Evolutionary conservation across 2,329 filamentous ascomycete genomes (phyloP).

Genomic region (Venturia carpophila): DNA sequence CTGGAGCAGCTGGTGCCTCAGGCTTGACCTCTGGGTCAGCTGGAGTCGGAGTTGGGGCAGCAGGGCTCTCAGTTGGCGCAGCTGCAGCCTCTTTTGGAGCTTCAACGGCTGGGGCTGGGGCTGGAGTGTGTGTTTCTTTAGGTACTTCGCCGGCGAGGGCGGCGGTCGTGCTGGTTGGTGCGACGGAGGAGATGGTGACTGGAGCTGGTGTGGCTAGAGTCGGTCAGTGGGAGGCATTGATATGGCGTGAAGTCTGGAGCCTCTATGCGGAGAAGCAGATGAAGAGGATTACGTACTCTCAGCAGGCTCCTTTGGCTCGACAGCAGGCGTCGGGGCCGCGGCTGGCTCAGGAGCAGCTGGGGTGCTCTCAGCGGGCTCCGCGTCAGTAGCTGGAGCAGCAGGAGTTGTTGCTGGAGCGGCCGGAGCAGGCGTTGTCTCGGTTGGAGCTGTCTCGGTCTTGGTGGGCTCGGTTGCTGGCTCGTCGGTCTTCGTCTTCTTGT

Average conservation of each 20-base stretch:
- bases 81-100: background rate
- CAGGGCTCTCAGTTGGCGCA: constrained; percentile 12
- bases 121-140: background rate
- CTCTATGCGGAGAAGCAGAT: background rate
- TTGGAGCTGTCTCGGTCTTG: constrained; percentile 13
- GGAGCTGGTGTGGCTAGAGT: constrained; percentile 2
- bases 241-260: background rate
- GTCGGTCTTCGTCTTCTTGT: constrained; percentile 14
- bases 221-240: background rate
- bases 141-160: background rate
- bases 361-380: constrained; percentile 9
- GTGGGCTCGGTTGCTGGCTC: constrained; percentile 13
- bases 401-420: constrained; percentile 11
- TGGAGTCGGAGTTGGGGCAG: constrained; percentile 4
- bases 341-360: constrained; percentile 6
- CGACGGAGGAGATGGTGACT: background rate
- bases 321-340: background rate
- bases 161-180: background rate
- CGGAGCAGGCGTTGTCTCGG: constrained; percentile 10
- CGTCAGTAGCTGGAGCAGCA: constrained; percentile 6
- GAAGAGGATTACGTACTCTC: constrained; percentile 5
- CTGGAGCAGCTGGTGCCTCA: constrained; percentile 10
- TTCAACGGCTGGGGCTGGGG: constrained; percentile 1
- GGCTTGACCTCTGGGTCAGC: background rate
- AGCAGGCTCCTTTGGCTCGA: background rate